Evolutionary conservation across 371 early-diverging fungal genomes (phyloP).

Genomic region (Paraphysoderma sedebokerense): DNA sequence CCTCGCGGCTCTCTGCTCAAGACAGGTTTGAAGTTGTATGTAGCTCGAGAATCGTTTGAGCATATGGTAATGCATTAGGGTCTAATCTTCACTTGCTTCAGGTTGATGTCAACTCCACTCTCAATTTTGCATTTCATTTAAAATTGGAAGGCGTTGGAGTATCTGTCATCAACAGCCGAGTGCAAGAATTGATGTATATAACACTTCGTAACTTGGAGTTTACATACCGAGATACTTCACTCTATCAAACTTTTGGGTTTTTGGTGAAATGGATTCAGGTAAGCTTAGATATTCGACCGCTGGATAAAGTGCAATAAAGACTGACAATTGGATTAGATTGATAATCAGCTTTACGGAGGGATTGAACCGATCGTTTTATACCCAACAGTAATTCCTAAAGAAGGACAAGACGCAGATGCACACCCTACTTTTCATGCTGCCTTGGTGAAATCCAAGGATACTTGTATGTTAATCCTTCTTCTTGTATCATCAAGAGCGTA

Average conservation of each 20-base stretch:
- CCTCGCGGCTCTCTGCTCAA: too few relatives aligned
- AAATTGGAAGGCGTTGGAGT: slow-evolving; percentile 72
- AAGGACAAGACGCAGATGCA: slow-evolving; percentile 31
- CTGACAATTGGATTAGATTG: slow-evolving; percentile 34
- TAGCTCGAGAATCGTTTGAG: too few relatives aligned
- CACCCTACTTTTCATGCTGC: slow-evolving; percentile 45
- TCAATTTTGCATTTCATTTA: slow-evolving; percentile 14
- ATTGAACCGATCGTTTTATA: slow-evolving; percentile 76
- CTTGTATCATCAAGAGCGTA: too few relatives aligned
- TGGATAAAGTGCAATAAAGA: slow-evolving; percentile 1
- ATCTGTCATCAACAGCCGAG: slow-evolving; percentile 53
- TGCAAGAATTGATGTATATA: slow-evolving; percentile 69
- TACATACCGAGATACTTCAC: slow-evolving; percentile 50
- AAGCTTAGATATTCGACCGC: background rate
- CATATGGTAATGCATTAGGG: too few relatives aligned
- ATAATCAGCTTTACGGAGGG: slow-evolving; percentile 77
- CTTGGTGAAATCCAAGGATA: slow-evolving; percentile 59
- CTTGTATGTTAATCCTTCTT: too few relatives aligned
- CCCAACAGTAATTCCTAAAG: slow-evolving; percentile 63
- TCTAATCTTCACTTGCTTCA: too few relatives aligned
- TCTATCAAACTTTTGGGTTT: slow-evolving; percentile 53
- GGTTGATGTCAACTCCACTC: slow-evolving; percentile 18
- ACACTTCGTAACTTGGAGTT: slow-evolving; percentile 56
- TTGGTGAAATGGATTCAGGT: slow-evolving; percentile 73
- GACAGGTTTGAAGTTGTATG: too few relatives aligned